A percentile compares a stretch with the other conserved stretches of the same genome.
These are phyloP conservation scores for Ophidiomyces ophidiicola DNA, from an alignment of 2,329 filamentous ascomycete genomes.

Conservation along the genomic window DNA sequence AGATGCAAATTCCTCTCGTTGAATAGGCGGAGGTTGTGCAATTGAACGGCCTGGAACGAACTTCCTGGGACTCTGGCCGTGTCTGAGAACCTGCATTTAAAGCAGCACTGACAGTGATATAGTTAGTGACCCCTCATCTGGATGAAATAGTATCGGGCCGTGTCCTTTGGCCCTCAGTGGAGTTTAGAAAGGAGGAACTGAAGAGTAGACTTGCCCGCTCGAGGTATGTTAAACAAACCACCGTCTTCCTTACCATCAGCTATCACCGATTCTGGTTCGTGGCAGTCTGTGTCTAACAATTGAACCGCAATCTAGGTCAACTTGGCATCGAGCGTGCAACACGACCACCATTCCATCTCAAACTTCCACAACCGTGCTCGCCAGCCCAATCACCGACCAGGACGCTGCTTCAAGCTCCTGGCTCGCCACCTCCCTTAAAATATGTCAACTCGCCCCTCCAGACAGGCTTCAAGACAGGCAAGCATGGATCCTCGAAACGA, in stretches of 20 bases:
- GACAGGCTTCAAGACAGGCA: slow-evolving; percentile 27
- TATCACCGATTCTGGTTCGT: slow-evolving; percentile 3
- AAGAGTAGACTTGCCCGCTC: background rate
- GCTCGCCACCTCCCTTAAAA: slow-evolving; percentile 6
- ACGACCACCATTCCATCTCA: slow-evolving; percentile 1
- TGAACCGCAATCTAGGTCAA: slow-evolving; percentile 2
- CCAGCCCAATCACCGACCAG: slow-evolving; percentile 4
- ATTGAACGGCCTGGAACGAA: too few relatives aligned
- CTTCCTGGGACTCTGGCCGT: too few relatives aligned
- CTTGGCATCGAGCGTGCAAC: slow-evolving; percentile 5
- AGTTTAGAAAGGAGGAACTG: background rate
- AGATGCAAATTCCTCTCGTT: too few relatives aligned
- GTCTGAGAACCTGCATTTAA: background rate
- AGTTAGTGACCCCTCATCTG: background rate
- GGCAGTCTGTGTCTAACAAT: slow-evolving; percentile 3
- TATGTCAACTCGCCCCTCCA: slow-evolving; percentile 19
- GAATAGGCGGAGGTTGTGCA: too few relatives aligned
- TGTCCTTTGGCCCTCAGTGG: background rate
- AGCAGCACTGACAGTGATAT: background rate
- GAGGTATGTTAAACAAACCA: slow-evolving; percentile 4
- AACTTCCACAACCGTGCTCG: background rate
- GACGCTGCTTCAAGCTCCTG: slow-evolving; percentile 1
- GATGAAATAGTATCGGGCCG: too few relatives aligned
- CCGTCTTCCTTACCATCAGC: background rate
- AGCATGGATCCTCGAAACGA: slow-evolving; percentile 43